These are phyloP conservation scores for Linderniella brevidens DNA, from an alignment of 257 asterid species.

Conservation along the genomic window DNA sequence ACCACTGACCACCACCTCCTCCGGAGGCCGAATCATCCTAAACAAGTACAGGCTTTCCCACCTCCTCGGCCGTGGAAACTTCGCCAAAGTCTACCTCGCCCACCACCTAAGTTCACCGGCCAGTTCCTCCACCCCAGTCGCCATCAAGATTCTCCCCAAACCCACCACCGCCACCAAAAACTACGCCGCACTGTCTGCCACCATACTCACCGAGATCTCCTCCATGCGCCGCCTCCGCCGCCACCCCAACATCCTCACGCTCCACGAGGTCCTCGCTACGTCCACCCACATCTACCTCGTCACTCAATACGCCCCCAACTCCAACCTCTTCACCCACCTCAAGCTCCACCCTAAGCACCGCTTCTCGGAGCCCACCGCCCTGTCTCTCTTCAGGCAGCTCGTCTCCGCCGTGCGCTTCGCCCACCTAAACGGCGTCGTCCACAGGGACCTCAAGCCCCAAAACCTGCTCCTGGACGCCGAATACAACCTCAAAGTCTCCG, in stretches of 20 bases:
- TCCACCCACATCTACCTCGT: constrained; percentile 67
- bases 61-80: constrained; percentile 88
- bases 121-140: constrained; percentile 20
- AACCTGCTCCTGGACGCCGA: constrained; percentile 54
- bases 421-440: constrained; percentile 69
- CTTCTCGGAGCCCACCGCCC: constrained; percentile 39
- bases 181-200: constrained; percentile 46
- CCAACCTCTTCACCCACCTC: constrained; percentile 39
- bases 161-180: constrained; percentile 19
- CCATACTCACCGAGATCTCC: constrained; percentile 60
- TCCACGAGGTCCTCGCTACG: constrained; percentile 80
- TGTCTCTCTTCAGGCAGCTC: constrained; percentile 46
- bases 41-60: constrained; percentile 51
- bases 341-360: constrained; percentile 41
- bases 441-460: constrained; percentile 88
- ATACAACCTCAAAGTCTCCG: constrained; percentile 53
- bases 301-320: constrained; percentile 83
- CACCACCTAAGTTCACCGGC: constrained; percentile 10
- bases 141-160: constrained; percentile 63
- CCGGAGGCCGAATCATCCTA: constrained; percentile 51
- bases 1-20: constrained; percentile 20
- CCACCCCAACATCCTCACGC: constrained; percentile 63
- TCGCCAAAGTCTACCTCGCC: constrained; percentile 71
- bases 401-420: constrained; percentile 67
- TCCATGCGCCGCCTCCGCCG: constrained; percentile 77